Evolutionary conservation across 2,329 filamentous ascomycete genomes (phyloP).

Genomic region (Akanthomyces uredinophilus): DNA sequence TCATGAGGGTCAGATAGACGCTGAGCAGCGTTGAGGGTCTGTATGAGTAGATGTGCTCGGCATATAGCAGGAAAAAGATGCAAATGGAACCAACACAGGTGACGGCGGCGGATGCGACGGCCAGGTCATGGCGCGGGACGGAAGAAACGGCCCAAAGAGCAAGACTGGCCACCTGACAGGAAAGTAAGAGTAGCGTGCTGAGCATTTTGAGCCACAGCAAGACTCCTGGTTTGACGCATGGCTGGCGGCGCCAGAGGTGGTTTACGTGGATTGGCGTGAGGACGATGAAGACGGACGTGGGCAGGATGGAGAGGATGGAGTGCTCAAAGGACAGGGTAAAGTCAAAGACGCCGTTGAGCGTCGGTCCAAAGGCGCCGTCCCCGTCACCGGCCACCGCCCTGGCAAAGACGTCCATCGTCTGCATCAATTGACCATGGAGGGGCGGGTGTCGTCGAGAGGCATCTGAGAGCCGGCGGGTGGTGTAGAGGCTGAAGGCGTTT

Average conservation of each 20-base stretch:
- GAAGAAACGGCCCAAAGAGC: conserved; percentile 24
- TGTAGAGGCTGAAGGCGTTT: background rate
- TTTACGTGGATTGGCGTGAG: conserved; percentile 12
- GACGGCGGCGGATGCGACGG: conserved; percentile 26
- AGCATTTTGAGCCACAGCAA: conserved; percentile 23
- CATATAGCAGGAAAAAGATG: conserved; percentile 27
- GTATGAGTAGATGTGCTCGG: conserved; percentile 29
- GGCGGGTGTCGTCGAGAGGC: conserved; percentile 3
- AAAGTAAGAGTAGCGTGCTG: background rate
- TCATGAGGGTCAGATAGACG: conserved; percentile 27
- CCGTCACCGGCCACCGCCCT: conserved; percentile 1
- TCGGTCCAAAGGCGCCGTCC: conserved; percentile 10
- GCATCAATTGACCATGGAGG: conserved; percentile 7
- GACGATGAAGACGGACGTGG: conserved; percentile 16
- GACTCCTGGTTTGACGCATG: conserved; percentile 6
- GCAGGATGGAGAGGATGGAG: conserved; percentile 10
- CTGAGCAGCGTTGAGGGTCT: conserved; percentile 30
- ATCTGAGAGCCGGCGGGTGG: background rate
- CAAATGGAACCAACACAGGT: conserved; percentile 24
- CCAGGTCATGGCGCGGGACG: conserved; percentile 19
- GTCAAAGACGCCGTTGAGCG: conserved; percentile 11
- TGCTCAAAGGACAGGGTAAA: conserved; percentile 12
- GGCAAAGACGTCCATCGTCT: conserved; percentile 7
- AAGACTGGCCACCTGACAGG: conserved; percentile 22
- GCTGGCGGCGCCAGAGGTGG: conserved; percentile 3